A percentile compares a stretch with the other conserved stretches of the same genome.
phyloP scores from a whole-genome alignment of 176 grass and related monocot species.

The sorghum (Sorghum bicolor) region DNA sequence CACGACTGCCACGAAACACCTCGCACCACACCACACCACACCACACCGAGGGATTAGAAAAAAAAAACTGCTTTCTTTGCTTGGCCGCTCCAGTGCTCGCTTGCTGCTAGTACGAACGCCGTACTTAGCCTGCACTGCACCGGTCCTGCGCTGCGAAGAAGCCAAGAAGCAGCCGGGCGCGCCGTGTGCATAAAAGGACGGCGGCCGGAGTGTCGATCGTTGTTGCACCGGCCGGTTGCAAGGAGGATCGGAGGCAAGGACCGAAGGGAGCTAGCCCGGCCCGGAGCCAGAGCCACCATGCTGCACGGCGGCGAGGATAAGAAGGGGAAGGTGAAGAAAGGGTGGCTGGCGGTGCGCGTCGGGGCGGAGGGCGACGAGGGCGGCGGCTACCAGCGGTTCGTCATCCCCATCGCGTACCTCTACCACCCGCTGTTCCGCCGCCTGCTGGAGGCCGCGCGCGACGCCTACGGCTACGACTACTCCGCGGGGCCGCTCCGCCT shows the following conservation, averaged over 20 bases:
- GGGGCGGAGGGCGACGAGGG: constrained; percentile 44
- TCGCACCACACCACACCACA: background rate
- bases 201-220: background rate
- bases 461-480: constrained; percentile 77
- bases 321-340: constrained; percentile 93
- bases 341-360: constrained; percentile 77
- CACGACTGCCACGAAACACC: background rate
- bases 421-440: constrained; percentile 67
- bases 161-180: background rate
- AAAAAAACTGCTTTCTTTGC: background rate
- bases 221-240: too few species aligned
- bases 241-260: too few species aligned
- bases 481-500: constrained; percentile 62
- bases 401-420: constrained; percentile 95
- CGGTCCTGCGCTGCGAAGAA: background rate
- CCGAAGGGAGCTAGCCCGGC: too few species aligned
- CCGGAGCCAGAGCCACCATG: constrained; percentile 18
- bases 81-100: background rate
- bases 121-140: background rate
- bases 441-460: constrained; percentile 67
- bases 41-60: background rate
- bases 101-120: background rate
- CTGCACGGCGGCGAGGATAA: constrained; percentile 42
- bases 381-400: constrained; percentile 46
- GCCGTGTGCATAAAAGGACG: background rate